Evolutionary conservation across 148 eudicot species (phyloP).

Genomic region (Hydrangea macrophylla): DNA sequence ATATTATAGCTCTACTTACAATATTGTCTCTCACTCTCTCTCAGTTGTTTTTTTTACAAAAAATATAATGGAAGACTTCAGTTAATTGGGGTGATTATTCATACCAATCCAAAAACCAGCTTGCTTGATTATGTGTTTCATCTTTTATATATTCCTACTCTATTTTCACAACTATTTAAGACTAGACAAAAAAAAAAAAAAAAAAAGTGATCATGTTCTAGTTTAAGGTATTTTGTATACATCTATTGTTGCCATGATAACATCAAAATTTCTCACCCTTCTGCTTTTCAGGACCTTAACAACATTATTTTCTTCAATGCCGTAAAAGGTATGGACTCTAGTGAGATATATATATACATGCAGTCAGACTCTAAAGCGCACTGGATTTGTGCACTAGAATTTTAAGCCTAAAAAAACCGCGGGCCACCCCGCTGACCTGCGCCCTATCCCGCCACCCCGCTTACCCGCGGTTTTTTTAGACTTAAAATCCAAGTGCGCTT

Average conservation of each 20-base stretch:
- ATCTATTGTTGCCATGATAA: neutral
- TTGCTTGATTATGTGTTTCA: neutral
- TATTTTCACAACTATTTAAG: too few species aligned
- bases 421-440: too few species aligned
- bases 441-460: too few species aligned
- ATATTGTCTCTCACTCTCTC: neutral
- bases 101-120: neutral
- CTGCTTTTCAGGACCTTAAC: constrained; percentile 48
- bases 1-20: neutral
- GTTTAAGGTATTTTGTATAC: neutral
- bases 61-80: neutral
- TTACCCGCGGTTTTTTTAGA: too few species aligned
- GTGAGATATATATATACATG: too few species aligned
- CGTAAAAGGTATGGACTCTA: constrained; percentile 41
- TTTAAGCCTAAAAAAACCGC: too few species aligned
- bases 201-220: neutral
- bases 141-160: too few species aligned
- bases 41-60: neutral
- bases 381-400: too few species aligned
- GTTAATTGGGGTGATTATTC: neutral
- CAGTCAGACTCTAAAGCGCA: too few species aligned
- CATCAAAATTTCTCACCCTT: neutral
- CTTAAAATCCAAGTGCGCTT: too few species aligned
- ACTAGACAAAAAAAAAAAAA: too few species aligned
- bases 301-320: constrained; percentile 51